These are phyloP conservation scores for Colletotrichum cuscutae DNA, from an alignment of 2,329 filamentous ascomycete species.

Conservation along the genomic window DNA sequence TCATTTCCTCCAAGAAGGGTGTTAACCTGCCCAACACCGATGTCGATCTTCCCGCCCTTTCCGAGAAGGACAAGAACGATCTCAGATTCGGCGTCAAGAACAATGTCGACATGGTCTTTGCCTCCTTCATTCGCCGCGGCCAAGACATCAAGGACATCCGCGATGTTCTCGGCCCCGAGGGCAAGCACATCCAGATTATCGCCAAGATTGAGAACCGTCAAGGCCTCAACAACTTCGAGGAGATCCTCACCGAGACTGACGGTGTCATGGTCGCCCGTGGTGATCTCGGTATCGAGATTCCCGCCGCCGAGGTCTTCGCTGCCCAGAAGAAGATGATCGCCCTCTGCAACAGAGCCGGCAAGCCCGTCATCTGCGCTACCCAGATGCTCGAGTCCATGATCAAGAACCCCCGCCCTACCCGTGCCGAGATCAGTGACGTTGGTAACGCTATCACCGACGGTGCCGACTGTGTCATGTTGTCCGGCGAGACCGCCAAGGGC, in stretches of 20 bases:
- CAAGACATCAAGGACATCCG: conserved; percentile 95
- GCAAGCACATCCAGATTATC: conserved; percentile 98
- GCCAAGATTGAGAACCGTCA: conserved; percentile 99
- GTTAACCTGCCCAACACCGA: conserved; percentile 99
- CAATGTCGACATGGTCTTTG: conserved; percentile 98
- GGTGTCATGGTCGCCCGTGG: conserved; percentile 99
- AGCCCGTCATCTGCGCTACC: conserved; percentile 98
- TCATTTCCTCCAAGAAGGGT: conserved; percentile 98
- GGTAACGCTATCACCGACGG: conserved; percentile 98
- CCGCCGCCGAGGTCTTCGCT: conserved; percentile 97
- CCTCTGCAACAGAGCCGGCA: conserved; percentile 99
- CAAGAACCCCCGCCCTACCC: conserved; percentile 97
- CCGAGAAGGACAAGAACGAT: conserved; percentile 97
- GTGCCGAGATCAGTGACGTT: conserved; percentile 98
- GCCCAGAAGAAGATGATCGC: conserved; percentile 99
- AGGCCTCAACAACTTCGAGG: conserved; percentile 99
- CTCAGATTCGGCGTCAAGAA: conserved; percentile 97
- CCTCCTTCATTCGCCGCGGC: conserved; percentile 95
- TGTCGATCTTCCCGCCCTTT: conserved; percentile 95
- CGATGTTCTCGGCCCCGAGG: conserved; percentile 87
- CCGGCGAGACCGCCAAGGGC: conserved; percentile 98
- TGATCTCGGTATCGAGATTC: conserved; percentile 98
- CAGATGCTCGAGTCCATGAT: conserved; percentile 99
- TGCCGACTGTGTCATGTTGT: conserved; percentile 99
- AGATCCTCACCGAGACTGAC: conserved; percentile 95